Percentiles rank a stretch among this genome's conserved stretches.
Evolutionary conservation across 2,329 filamentous ascomycete genomes (phyloP).

Genomic region (Aspergillus sp.): DNA sequence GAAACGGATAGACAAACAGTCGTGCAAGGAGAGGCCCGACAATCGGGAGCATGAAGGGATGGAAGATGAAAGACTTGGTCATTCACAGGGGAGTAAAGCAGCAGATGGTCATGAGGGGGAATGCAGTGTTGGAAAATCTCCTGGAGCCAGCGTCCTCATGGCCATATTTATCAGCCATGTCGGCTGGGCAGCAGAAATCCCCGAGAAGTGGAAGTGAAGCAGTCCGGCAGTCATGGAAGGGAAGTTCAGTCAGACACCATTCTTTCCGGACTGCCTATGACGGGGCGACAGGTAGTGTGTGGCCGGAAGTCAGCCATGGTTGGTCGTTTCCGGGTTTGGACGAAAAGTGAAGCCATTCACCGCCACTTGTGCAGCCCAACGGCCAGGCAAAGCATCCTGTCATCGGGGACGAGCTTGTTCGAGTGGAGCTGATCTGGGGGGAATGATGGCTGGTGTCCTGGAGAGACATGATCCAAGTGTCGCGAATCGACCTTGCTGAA

Average conservation of each 20-base stretch:
- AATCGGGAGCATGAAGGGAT: conserved; percentile 12
- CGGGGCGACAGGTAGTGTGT: conserved; percentile 10
- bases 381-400: neutral
- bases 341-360: conserved; percentile 11
- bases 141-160: neutral
- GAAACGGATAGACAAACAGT: conserved; percentile 14
- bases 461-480: neutral
- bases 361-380: conserved; percentile 10
- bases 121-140: neutral
- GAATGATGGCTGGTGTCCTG: too few relatives aligned
- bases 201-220: neutral
- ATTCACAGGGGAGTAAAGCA: neutral
- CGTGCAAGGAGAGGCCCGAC: conserved; percentile 11
- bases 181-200: conserved; percentile 5
- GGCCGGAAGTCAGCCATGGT: neutral
- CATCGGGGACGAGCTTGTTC: neutral
- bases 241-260: neutral
- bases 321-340: conserved; percentile 2
- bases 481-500: neutral
- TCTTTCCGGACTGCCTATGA: conserved; percentile 8
- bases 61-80: neutral
- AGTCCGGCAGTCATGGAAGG: neutral
- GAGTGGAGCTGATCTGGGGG: neutral
- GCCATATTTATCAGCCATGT: neutral
- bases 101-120: neutral